Evolutionary conservation across 192 early-diverging fungal species (phyloP).

Genomic region (Dispira parvispora): DNA sequence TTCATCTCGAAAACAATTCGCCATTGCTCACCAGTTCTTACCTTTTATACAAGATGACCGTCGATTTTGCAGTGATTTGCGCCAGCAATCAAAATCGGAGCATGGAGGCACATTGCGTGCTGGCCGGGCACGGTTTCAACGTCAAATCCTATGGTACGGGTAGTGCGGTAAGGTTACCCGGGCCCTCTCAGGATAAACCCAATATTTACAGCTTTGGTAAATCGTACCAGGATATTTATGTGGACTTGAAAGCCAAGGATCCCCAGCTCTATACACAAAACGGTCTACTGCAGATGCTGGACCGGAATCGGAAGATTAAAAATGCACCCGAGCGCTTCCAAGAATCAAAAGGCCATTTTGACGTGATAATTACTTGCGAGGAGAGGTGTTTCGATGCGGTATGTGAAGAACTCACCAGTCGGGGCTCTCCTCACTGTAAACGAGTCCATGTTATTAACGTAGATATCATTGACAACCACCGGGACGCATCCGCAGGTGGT

Average conservation of each 20-base stretch:
- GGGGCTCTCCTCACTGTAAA: constrained; percentile 42
- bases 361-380: constrained; percentile 93
- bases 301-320: constrained; percentile 89
- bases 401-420: constrained; percentile 67
- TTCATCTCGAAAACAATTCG: too few relatives aligned
- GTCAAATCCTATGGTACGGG: constrained; percentile 87
- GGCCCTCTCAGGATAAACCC: constrained; percentile 65
- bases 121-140: constrained; percentile 55
- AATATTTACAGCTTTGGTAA: constrained; percentile 91
- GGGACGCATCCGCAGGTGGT: constrained; percentile 72
- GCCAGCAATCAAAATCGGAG: constrained; percentile 94
- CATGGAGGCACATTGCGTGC: constrained; percentile 87
- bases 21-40: not conserved
- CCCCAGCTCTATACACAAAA: constrained; percentile 56
- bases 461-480: constrained; percentile 89
- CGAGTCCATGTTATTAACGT: constrained; percentile 90
- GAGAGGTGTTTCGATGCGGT: constrained; percentile 89
- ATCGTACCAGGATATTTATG: constrained; percentile 76
- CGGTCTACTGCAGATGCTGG: constrained; percentile 78
- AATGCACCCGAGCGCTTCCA: constrained; percentile 78
- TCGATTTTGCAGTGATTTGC: constrained; percentile 83
- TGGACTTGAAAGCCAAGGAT: constrained; percentile 61
- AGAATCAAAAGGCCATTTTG: constrained; percentile 50
- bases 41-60: constrained; percentile 29
- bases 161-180: constrained; percentile 72